Evolutionary conservation across 176 grass and related monocot genomes (phyloP).

Genomic region (Paspalum notatum): DNA sequence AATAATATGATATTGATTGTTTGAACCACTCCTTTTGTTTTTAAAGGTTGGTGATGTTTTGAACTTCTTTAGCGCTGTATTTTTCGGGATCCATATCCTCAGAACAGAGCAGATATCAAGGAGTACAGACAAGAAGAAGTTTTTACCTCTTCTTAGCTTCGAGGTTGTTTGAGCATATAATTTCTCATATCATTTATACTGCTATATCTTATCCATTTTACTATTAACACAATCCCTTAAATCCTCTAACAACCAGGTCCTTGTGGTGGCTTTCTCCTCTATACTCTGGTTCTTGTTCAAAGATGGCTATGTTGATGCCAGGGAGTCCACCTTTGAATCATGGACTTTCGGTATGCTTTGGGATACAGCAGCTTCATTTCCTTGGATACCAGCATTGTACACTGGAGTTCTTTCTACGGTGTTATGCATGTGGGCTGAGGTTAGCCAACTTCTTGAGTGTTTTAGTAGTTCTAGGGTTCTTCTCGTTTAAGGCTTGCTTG

Average conservation of each 20-base stretch:
- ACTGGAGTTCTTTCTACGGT: constrained; percentile 82
- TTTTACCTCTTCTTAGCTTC: constrained; percentile 74
- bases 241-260: constrained; percentile 58
- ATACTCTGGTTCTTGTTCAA: constrained; percentile 79
- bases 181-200: background rate
- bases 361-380: constrained; percentile 74
- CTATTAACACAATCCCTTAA: constrained; percentile 23
- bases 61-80: constrained; percentile 79
- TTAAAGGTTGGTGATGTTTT: constrained; percentile 76
- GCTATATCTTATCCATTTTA: background rate
- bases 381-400: constrained; percentile 94
- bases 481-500: constrained; percentile 16
- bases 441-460: constrained; percentile 37
- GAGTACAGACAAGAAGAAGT: constrained; percentile 78
- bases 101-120: constrained; percentile 88
- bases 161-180: constrained; percentile 50
- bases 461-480: background rate
- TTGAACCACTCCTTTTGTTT: background rate
- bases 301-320: constrained; percentile 51
- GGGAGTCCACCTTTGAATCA: constrained; percentile 53
- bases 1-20: background rate
- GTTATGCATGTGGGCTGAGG: constrained; percentile 94
- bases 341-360: constrained; percentile 59
- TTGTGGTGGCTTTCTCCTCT: constrained; percentile 78
- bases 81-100: constrained; percentile 92